Conservation (phyloP, 805 yeast genomes). For the Ascoidea rubescens region DNA sequence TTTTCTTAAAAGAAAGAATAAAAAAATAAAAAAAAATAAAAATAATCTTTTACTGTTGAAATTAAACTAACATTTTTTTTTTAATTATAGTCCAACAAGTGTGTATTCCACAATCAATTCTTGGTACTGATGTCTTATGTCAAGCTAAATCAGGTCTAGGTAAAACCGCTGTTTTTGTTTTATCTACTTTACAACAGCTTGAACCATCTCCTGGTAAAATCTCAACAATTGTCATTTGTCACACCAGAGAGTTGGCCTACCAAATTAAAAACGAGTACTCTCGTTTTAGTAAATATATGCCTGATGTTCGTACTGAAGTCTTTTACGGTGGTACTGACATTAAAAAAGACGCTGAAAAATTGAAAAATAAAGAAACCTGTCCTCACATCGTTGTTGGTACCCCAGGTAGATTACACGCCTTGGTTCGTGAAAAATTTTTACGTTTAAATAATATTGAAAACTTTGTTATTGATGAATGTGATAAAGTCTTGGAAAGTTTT, state of each 20-base stretch:
- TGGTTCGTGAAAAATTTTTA: constrained; percentile 81
- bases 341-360: constrained; percentile 69
- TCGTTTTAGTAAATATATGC: constrained; percentile 96
- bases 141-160: constrained; percentile 99
- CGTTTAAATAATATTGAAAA: constrained; percentile 83
- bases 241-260: constrained; percentile 97
- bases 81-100: constrained; percentile 78
- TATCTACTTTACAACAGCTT: constrained; percentile 90
- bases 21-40: constrained; percentile 1
- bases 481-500: constrained; percentile 80
- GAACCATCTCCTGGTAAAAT: constrained; percentile 97
- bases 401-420: constrained; percentile 93
- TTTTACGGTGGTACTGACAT: constrained; percentile 93
- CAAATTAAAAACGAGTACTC: constrained; percentile 96
- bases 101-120: constrained; percentile 94
- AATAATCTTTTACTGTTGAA: background rate
- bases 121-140: constrained; percentile 95
- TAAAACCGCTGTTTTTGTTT: constrained; percentile 95
- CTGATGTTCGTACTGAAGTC: constrained; percentile 92
- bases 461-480: constrained; percentile 96
- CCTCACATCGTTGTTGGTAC: constrained; percentile 97
- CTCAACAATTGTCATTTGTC: constrained; percentile 88
- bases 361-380: constrained; percentile 84
- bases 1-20: background rate
- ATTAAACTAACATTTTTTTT: constrained; percentile 6